A percentile compares a stretch with the other conserved stretches of the same genome.
Evolutionary conservation across 495 filamentous ascomycete genomes (phyloP).

Genomic region (Melanomma pulvis-pyrius): DNA sequence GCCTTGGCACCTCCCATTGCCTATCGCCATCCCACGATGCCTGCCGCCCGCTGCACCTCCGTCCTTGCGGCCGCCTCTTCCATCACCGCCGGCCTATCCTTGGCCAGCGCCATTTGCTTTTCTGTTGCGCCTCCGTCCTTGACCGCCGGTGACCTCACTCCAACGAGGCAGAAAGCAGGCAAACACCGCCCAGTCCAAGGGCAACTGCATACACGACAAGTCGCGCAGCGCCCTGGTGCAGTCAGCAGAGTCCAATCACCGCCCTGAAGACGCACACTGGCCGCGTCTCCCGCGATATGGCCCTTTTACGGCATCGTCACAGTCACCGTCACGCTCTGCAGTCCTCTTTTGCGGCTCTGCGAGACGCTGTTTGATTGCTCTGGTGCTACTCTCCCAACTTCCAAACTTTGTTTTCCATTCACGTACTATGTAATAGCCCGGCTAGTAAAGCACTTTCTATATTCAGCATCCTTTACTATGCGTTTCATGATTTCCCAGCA

Average conservation of each 20-base stretch:
- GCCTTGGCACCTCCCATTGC: conserved; percentile 2
- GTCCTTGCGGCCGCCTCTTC: conserved; percentile 4
- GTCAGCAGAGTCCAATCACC: background rate
- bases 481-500: background rate
- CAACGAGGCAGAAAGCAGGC: conserved; percentile 19
- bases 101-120: conserved; percentile 12
- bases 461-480: background rate
- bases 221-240: conserved; percentile 17
- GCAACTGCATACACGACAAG: background rate
- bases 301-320: background rate
- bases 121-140: conserved; percentile 5
- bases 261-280: background rate
- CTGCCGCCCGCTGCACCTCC: conserved; percentile 1
- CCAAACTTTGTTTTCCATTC: background rate
- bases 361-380: background rate
- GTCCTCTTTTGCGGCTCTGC: background rate
- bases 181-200: conserved; percentile 4
- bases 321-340: background rate
- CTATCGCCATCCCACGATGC: conserved; percentile 3
- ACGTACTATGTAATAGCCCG: background rate
- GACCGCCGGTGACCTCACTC: conserved; percentile 19
- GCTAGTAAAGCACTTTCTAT: background rate
- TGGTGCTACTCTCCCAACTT: background rate
- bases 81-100: conserved; percentile 11
- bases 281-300: background rate